Conservation (phyloP, 108 stramenopile genomes). For the Skeletonema menzelii region DNA sequence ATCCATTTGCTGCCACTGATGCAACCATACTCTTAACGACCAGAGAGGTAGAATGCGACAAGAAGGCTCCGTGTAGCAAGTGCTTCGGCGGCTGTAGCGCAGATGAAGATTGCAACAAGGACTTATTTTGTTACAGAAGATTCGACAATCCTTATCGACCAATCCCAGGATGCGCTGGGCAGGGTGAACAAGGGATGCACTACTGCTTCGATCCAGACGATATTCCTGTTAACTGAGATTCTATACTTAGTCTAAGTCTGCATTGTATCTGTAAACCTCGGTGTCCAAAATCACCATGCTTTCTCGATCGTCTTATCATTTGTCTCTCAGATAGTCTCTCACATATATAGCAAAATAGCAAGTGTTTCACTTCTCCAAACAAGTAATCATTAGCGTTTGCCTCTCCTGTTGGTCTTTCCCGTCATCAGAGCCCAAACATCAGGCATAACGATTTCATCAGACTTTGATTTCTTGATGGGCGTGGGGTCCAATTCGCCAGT, state of each 20-base stretch:
- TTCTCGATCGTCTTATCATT: neutral
- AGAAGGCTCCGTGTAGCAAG: slow-evolving; percentile 10
- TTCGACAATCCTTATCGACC: slow-evolving; percentile 1
- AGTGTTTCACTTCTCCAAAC: neutral
- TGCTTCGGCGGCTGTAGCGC: slow-evolving; percentile 20
- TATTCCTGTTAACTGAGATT: slow-evolving; percentile 5
- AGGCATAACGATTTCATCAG: slow-evolving; percentile 56
- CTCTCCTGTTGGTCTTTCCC: slow-evolving; percentile 63
- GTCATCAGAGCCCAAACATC: slow-evolving; percentile 82
- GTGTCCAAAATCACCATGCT: neutral
- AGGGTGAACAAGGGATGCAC: slow-evolving; percentile 16
- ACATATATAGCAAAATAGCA: neutral
- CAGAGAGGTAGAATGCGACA: slow-evolving; percentile 6
- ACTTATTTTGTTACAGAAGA: slow-evolving; percentile 28
- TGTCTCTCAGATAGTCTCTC: neutral
- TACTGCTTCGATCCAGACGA: slow-evolving; percentile 43
- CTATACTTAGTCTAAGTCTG: neutral
- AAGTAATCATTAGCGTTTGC: slow-evolving; percentile 13
- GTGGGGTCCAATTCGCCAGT: slow-evolving; percentile 84
- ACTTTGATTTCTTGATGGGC: slow-evolving; percentile 54
- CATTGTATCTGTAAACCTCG: neutral
- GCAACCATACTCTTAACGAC: slow-evolving; percentile 12
- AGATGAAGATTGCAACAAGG: slow-evolving; percentile 18
- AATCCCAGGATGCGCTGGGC: slow-evolving; percentile 44
- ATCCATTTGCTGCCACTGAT: slow-evolving; percentile 11